Conservation (phyloP, 2,329 filamentous ascomycete genomes). For the Colletotrichum acutatum region DNA sequence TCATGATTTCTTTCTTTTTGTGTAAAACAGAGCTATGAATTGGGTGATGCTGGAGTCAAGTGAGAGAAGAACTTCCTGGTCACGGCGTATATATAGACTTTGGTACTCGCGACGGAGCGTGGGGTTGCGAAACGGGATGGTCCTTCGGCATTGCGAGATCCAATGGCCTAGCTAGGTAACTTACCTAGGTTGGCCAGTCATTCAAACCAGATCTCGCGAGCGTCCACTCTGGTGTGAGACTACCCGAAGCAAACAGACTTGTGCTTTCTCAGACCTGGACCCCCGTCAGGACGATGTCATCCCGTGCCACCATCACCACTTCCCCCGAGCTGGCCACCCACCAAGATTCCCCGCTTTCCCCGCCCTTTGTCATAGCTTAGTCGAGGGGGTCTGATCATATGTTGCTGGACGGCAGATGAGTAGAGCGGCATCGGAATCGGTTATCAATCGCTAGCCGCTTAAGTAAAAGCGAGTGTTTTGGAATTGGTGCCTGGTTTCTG, state of each 20-base stretch:
- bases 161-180: not conserved
- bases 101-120: not conserved
- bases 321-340: constrained; percentile 1
- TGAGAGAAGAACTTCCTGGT: no score
- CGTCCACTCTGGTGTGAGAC: not conserved
- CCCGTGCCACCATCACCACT: constrained; percentile 19
- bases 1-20: constrained; percentile 5
- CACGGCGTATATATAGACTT: not conserved
- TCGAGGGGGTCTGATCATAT: constrained; percentile 19
- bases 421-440: not conserved
- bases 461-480: not conserved
- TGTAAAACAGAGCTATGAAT: not conserved
- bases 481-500: not conserved
- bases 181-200: not conserved
- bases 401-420: not conserved
- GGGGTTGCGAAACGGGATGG: constrained; percentile 4
- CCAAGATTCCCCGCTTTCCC: constrained; percentile 39
- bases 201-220: not conserved
- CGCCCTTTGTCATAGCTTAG: constrained; percentile 49
- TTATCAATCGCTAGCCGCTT: not conserved
- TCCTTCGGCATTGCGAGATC: not conserved
- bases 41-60: not conserved
- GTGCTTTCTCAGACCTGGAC: not conserved
- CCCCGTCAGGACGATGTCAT: constrained; percentile 27
- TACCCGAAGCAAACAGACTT: not conserved